Evolutionary conservation across 2,329 filamentous ascomycete genomes (phyloP).

Genomic region (Mycogone perniciosa): DNA sequence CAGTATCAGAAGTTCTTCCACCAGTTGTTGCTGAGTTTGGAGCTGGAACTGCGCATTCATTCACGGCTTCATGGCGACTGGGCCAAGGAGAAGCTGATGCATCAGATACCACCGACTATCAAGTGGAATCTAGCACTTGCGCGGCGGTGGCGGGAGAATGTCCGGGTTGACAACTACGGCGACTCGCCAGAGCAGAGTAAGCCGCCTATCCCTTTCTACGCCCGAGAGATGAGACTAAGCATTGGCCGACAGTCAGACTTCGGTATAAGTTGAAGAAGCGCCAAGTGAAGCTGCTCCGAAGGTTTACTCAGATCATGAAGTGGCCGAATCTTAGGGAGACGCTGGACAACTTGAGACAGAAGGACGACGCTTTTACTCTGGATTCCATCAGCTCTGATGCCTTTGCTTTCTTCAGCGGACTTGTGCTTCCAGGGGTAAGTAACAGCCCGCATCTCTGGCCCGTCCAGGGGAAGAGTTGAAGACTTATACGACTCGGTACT

Average conservation of each 20-base stretch:
- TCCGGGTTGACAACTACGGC: constrained; percentile 58
- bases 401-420: constrained; percentile 71
- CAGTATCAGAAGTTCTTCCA: constrained; percentile 66
- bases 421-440: constrained; percentile 63
- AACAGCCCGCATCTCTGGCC: not conserved
- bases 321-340: constrained; percentile 68
- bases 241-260: constrained; percentile 43
- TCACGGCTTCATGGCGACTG: constrained; percentile 53
- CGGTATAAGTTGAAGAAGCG: constrained; percentile 58
- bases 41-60: constrained; percentile 65
- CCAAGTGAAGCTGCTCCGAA: constrained; percentile 61
- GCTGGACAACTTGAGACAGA: constrained; percentile 54
- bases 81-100: constrained; percentile 58
- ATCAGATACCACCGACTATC: constrained; percentile 61
- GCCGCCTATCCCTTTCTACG: constrained; percentile 14
- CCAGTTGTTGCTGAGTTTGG: constrained; percentile 67
- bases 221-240: not conserved
- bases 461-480: not conserved
- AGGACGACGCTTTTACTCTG: constrained; percentile 51
- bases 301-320: constrained; percentile 66
- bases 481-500: not conserved
- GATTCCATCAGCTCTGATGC: constrained; percentile 61
- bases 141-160: constrained; percentile 64
- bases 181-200: constrained; percentile 44
- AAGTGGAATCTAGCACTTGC: constrained; percentile 70